Evolutionary conservation across 768 basidiomycete genomes (phyloP), one percentile per base, ranked within the genome.

Genomic region (Kondoa malvinella): DNA sequence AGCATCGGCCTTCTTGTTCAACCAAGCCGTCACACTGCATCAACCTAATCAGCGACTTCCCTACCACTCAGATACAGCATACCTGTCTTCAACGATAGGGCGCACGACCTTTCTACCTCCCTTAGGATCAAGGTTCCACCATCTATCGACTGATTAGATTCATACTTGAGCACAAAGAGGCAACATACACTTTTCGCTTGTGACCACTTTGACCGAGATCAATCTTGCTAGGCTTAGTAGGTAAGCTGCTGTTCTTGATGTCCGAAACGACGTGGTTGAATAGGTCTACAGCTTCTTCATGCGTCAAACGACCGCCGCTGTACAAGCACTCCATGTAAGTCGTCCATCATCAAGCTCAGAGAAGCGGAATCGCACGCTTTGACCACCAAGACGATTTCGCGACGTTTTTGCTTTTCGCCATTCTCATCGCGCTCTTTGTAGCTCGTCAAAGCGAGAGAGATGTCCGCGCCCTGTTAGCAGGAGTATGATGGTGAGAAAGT

Each of bases 361-460:
- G n/a, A n/a, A n/a, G n/a, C n/a, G n/a, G n/a, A n/a, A n/a, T n/a
- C n/a, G 16, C 16, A 32, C 61, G 61, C 33, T 33, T 63, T 63
- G 61, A 63, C 61, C 12, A 63, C 61, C 32, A 63, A 32, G 15
- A 33, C 61, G 15, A 63, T 27, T n/a, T 63, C 61, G 27, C 61
- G 27, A 8, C 40, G 40, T 50, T 50, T 50, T 17, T 63, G 29
- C 32, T 63, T 63, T 16, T 32, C n/a, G 26, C 61, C 61, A 3
- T 29, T n/a, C 12, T 63, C n/a, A 29, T 63, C 61, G 21, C 21
- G 21, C 40, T 50, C 12, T n/a, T 63, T 63, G 27, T 32, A 63
- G 26, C 26, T 29, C 17, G 15, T 63, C 29, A 63, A 33, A 16
- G 27, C 16, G 61, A 63, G 29, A 27, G 29, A 31, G 30, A 32